phyloP scores from a whole-genome alignment of 2,329 filamentous ascomycete species.

The Pseudocercospora fuligena region DNA sequence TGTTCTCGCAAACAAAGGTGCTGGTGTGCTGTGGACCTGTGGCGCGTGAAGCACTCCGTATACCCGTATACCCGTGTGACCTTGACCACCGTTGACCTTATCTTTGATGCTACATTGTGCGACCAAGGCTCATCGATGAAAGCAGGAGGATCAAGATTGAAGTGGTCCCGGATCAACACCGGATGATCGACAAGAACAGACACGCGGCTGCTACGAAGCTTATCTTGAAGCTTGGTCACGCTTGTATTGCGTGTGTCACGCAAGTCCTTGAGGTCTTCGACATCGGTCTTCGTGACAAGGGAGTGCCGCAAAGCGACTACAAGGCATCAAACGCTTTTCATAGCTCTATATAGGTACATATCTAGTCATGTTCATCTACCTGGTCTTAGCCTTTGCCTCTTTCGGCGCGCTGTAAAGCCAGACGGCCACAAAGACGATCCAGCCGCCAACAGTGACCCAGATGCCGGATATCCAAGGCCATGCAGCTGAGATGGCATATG shows the following conservation, averaged over 20 bases:
- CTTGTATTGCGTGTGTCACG: background rate
- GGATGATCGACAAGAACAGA: background rate
- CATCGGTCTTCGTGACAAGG: background rate
- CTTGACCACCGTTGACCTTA: background rate
- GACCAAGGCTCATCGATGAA: background rate
- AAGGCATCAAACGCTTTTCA: constrained; percentile 6
- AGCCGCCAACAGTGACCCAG: constrained; percentile 80
- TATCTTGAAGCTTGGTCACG: background rate
- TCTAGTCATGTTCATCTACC: constrained; percentile 20
- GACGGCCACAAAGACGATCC: constrained; percentile 79
- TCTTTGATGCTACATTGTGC: background rate
- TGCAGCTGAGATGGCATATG: constrained; percentile 84
- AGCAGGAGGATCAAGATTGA: background rate
- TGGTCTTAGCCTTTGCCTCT: constrained; percentile 42
- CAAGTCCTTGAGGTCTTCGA: background rate
- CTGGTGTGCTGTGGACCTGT: background rate
- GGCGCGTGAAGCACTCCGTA: background rate
- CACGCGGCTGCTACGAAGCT: background rate
- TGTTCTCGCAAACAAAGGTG: background rate
- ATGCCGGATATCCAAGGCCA: constrained; percentile 96
- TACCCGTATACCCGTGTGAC: background rate
- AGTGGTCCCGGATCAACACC: background rate
- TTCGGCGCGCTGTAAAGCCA: constrained; percentile 80
- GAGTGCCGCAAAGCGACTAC: background rate
- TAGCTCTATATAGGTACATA: constrained; percentile 11